Base-by-base conservation (phyloP, 2,329 filamentous ascomycete species). In the Colletotrichum simmondsii region DNA sequence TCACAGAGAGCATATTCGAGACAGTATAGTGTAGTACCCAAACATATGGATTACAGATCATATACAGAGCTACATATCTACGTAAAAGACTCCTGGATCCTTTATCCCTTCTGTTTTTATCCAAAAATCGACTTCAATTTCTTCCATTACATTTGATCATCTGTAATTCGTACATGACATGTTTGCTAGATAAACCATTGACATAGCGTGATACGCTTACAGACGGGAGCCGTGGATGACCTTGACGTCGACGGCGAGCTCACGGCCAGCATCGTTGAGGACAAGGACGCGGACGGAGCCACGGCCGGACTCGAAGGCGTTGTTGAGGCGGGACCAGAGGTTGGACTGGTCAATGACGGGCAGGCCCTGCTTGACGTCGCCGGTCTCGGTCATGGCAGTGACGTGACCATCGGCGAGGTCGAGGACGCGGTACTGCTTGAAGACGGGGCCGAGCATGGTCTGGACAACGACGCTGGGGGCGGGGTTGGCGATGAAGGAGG, bases 391-490 rank as follows among this genome's bases (percentile, higher is more conserved):
- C 95, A 99, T 98, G 89, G 95, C 95, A 77, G 97, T 95, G 81
- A 99, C 86, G 83, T 92, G 79, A 79, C 90, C 95, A 77, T 97
- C 94, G 85, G 95, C 92, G 85, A 99, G 93, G 89, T 99, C 97
- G 75, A 99, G 93, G 83, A 99, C 96, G 82, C 97, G 95, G 93
- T 99, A 99, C 91, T 98, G 97, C 95, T 98, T 98, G 95, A 98
- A 98, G 88, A 98, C 92, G 76, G 97, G 97, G 80, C 96, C 97
- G 78, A 97, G 94, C 95, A 99, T 98, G 88, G 96, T 98, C 93
- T 99, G 97, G 81, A 99, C 96, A 76, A 98, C 92, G 74, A 99
- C 97, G 79, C 94, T 98, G 79, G 96, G 96, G 77, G 94, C 94
- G 77, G 97, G 97, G 93, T 97, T 97, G 87, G 94, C 95, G 88